These are phyloP conservation scores for Mucor velutinosus DNA, from an alignment of 371 early-diverging fungal genomes.

Conservation along the genomic window DNA sequence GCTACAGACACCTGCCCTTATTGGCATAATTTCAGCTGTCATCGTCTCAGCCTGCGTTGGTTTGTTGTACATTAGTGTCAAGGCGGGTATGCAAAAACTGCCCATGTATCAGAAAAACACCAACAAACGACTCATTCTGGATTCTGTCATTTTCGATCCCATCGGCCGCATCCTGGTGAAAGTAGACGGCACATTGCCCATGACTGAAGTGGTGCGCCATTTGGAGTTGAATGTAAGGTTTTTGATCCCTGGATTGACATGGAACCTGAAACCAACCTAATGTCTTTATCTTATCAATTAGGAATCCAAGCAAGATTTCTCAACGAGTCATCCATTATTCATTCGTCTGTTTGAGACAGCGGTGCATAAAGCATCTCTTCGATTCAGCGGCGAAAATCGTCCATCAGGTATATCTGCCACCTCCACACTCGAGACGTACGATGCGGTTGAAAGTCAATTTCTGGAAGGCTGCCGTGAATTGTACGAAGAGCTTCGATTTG, in stretches of 20 bases:
- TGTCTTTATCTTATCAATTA: neutral
- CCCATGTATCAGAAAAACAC: constrained; percentile 18
- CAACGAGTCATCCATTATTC: constrained; percentile 31
- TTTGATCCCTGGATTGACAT: neutral
- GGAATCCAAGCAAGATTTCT: constrained; percentile 17
- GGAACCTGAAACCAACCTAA: neutral
- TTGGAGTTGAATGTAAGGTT: constrained; percentile 25
- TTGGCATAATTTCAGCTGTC: constrained; percentile 44
- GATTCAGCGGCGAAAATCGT: constrained; percentile 2
- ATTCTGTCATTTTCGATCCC: constrained; percentile 38
- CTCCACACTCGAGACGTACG: constrained; percentile 9
- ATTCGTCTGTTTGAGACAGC: constrained; percentile 28
- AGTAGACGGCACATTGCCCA: constrained; percentile 46
- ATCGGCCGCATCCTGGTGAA: constrained; percentile 42
- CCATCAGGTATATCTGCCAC: constrained; percentile 11
- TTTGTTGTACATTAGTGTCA: constrained; percentile 32
- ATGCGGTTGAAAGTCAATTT: constrained; percentile 22
- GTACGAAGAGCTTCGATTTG: constrained; percentile 28
- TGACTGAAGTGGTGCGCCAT: constrained; percentile 27
- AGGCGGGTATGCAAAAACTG: constrained; percentile 8
- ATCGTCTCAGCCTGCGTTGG: constrained; percentile 37
- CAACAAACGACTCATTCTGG: constrained; percentile 32
- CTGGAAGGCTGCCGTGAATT: constrained; percentile 30
- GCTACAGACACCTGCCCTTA: constrained; percentile 34
- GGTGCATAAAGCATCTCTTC: constrained; percentile 9